phyloP scores from a whole-genome alignment of 169 alveolate genomes.

The Plasmodium gonderi region DNA sequence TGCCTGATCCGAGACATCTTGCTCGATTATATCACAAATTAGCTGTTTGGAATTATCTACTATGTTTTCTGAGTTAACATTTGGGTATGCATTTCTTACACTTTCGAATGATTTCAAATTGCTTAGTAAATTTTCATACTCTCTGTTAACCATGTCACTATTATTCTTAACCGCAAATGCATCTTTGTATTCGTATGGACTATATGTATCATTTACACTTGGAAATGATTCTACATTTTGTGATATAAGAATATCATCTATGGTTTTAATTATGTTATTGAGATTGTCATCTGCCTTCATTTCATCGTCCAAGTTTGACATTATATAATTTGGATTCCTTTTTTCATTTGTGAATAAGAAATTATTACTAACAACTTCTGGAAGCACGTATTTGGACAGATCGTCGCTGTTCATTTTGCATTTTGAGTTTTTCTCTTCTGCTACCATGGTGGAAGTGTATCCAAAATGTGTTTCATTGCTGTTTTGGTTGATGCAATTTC shows the following conservation, averaged over 20 bases:
- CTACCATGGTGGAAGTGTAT: neutral
- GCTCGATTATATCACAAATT: neutral
- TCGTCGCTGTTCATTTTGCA: neutral
- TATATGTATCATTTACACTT: slow-evolving; percentile 13
- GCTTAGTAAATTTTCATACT: slow-evolving; percentile 29
- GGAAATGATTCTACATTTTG: slow-evolving; percentile 58
- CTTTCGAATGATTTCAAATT: slow-evolving; percentile 33
- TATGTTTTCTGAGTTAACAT: neutral
- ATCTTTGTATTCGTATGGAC: neutral
- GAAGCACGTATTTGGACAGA: neutral
- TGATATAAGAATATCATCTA: slow-evolving; percentile 64
- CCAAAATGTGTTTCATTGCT: slow-evolving; percentile 6
- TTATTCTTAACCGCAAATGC: slow-evolving; percentile 9
- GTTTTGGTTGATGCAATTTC: neutral
- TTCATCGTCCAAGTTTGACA: slow-evolving; percentile 15
- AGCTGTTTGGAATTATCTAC: slow-evolving; percentile 1
- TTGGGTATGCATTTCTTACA: slow-evolving; percentile 15
- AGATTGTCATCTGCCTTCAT: slow-evolving; percentile 38
- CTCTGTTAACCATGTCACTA: neutral
- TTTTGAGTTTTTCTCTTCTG: neutral
- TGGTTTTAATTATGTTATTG: slow-evolving; percentile 48
- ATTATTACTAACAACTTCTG: neutral
- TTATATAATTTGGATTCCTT: neutral
- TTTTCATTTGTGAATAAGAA: neutral
- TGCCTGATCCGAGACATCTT: neutral